Evolutionary conservation across 2,329 filamentous ascomycete genomes (phyloP).

Genomic region (Fusarium heterosporum): DNA sequence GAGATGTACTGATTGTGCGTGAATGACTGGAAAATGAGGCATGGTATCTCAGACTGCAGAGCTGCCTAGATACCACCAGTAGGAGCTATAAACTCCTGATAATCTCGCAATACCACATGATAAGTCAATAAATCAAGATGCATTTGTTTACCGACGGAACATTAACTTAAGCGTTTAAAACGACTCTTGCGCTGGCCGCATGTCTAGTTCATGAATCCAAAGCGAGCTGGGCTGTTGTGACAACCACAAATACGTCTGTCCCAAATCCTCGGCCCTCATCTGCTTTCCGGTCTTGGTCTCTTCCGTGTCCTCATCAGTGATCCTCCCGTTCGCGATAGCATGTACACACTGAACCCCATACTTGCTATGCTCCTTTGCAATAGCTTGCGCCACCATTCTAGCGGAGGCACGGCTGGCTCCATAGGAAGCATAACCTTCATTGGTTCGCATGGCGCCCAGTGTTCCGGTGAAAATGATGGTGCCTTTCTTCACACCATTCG

Average conservation of each 20-base stretch:
- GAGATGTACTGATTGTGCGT: constrained; percentile 18
- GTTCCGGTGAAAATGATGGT: constrained; percentile 69
- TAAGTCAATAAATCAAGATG: no score
- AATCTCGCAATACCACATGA: no score
- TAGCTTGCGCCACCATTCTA: constrained; percentile 65
- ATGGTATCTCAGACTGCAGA: no score
- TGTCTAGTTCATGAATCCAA: constrained; percentile 39
- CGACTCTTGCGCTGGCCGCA: constrained; percentile 36
- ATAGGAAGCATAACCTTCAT: constrained; percentile 65
- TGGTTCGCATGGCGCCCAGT: constrained; percentile 64
- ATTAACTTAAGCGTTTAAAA: neutral
- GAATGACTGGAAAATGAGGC: no score
- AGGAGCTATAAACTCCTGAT: no score
- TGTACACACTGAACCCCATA: constrained; percentile 70
- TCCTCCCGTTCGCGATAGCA: constrained; percentile 67
- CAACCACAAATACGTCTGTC: constrained; percentile 65
- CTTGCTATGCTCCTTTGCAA: constrained; percentile 68
- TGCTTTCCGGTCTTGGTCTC: constrained; percentile 63
- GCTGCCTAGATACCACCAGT: neutral
- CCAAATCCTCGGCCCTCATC: constrained; percentile 69
- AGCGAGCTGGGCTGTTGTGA: constrained; percentile 31
- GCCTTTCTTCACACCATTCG: constrained; percentile 63
- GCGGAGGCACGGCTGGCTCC: constrained; percentile 64
- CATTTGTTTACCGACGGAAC: no score
- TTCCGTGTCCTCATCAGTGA: constrained; percentile 62